Conservation (phyloP, 495 filamentous ascomycete genomes). For the Penicillium canariense region DNA sequence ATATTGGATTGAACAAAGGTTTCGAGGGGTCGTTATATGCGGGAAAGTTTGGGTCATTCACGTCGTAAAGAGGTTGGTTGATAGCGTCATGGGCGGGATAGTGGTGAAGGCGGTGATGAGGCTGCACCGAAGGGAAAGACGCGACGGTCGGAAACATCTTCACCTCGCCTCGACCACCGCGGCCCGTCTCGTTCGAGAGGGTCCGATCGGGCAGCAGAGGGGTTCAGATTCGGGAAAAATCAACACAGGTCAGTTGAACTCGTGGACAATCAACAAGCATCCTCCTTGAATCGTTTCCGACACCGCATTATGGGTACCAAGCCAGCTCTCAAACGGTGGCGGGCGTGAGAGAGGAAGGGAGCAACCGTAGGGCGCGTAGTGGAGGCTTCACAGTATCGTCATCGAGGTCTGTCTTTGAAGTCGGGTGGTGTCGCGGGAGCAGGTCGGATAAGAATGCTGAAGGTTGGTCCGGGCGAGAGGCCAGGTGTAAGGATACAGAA, state of each 20-base stretch:
- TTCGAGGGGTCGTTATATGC: constrained; percentile 29
- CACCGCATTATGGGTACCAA: constrained; percentile 48
- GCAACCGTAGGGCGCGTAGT: neutral
- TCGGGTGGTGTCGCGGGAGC: neutral
- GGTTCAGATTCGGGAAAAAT: constrained; percentile 11
- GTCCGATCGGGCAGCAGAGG: constrained; percentile 9
- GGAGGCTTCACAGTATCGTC: constrained; percentile 18
- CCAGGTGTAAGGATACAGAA: constrained; percentile 18
- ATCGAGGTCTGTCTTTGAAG: constrained; percentile 7
- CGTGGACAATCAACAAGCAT: constrained; percentile 42
- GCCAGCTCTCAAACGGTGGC: constrained; percentile 15
- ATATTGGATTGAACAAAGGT: constrained; percentile 26
- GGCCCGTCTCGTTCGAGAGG: constrained; percentile 7
- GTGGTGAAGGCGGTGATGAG: constrained; percentile 43
- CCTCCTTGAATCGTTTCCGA: constrained; percentile 50
- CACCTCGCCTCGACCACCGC: constrained; percentile 19
- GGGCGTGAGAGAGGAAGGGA: neutral
- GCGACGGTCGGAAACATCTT: constrained; percentile 50
- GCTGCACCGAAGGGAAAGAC: constrained; percentile 44
- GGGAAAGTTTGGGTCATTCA: constrained; percentile 27
- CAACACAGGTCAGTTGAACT: constrained; percentile 25
- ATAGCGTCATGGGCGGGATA: constrained; percentile 31
- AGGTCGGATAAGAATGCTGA: neutral
- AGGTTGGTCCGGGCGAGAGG: neutral
- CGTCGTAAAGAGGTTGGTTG: constrained; percentile 30